Evolutionary conservation across 1,284 basidiomycete species (phyloP), one percentile per base, ranked within the genome.

Genomic region (Rhodotorula sp.): DNA sequence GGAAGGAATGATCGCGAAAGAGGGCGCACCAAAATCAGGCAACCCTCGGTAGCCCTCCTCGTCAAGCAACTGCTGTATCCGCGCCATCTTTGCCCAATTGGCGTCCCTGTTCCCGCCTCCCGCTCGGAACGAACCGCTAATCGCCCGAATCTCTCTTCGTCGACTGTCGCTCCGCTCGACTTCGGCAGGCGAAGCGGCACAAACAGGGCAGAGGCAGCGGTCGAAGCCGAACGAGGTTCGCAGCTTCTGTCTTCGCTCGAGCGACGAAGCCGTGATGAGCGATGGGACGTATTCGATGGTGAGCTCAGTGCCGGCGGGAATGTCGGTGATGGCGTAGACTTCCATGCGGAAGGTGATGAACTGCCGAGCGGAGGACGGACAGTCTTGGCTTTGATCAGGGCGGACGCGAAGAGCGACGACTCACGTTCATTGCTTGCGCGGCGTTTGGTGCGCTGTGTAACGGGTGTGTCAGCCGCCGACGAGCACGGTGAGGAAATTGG

Each of bases 301-400:
- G 57, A 78, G 62, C 53, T 77, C 76, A 6, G 66, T 32, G 13
- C 51, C 49, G 13, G 48, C 9, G n/a, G 67, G 30, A 32, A 77
- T 71, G 30, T 39, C 27, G 10, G 72, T 60, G 11, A 73, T 69
- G 29, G 76, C 66, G 63, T 73, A 78, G 17, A 77, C 73, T 47
- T 77, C 74, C 76, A 78, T 77, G 36, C 72, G 67, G 15, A 78
- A 69, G 17, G 72, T 74, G 36, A 54, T 39, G 59, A 73, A 77
- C 65, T 78, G 69, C 47, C 30, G 20, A 17, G 19, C 8, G 9
- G 9, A 34, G 20, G 13, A 13, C 4, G 47, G 30, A 4, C 39
- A n/a, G 22, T 48, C 32, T 19, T n/a, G 30, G 9, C 0, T 55
- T 8, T 2, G 1, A 20, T 7, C 1, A 10, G 22, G 24, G 29